Evolutionary conservation across 2,329 filamentous ascomycete genomes (phyloP), one percentile per base, ranked within the genome.

Genomic region (Stemphylium lycopersici): DNA sequence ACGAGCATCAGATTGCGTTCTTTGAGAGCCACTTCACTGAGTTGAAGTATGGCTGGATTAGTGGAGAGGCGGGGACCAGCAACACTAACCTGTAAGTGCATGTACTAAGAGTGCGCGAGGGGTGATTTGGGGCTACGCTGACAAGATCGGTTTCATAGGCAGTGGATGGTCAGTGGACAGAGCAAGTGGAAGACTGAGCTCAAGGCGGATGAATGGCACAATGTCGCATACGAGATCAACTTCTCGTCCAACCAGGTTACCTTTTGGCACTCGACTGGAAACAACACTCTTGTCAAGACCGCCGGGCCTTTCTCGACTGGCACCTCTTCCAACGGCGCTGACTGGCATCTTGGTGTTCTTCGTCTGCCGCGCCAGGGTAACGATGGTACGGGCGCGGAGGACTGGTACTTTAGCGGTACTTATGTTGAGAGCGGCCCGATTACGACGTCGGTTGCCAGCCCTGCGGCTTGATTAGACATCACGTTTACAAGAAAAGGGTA

Each of bases 21-120:
- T 84, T 85, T 76, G 87, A 90, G 76, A 84, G 80, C 70, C 88
- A 90, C 76, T 90, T 90, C 74, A 90, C 87, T 11, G 88, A 90
- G 78, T 76, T 91, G 71, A 90, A 90, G 78, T 84, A 84, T 52
- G 88, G 88, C 39, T 85, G 82, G 81, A 77, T 87, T 31, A 76
- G 68, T 57, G 80, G 80, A 33, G 76, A 79, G 50, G 68, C 72
- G 3, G 82, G 80, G 48, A 78, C 83, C 55, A 76, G 80, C 33
- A 79, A 81, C 55, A 78, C 78, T 26, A 81, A 82, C 61, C 78
- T 90, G 59, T 55, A 15, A 45, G 52, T 11, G 13, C 2, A 11
- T 15, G 2, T 11, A 29, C 10, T 29, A 8, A 7, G 26, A 29
- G 26, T 29, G 11, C 11, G 26, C 10, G 10, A 29, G 11, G 26